These are phyloP conservation scores for Yamagishiella unicocca DNA, from an alignment of 139 green algal species.

Conservation along the genomic window DNA sequence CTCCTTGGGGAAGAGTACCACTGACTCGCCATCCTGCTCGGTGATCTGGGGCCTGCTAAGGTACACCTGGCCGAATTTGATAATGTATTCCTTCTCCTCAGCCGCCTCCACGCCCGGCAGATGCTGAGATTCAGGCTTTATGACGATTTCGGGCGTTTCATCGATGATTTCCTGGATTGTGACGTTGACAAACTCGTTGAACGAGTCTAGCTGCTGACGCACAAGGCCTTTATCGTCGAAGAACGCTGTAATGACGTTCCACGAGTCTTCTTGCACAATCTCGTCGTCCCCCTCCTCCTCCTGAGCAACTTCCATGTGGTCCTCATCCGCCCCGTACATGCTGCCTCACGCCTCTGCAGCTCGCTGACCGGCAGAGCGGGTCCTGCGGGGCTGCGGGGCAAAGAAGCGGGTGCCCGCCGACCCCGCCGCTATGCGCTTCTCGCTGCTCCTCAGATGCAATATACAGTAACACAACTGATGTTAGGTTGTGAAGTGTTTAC, in stretches of 20 bases:
- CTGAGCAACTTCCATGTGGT: constrained; percentile 26
- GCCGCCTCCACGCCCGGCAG: constrained; percentile 64
- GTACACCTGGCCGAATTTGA: constrained; percentile 98
- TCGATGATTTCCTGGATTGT: constrained; percentile 83
- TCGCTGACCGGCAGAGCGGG: not conserved
- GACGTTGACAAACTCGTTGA: constrained; percentile 98
- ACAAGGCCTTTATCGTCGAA: constrained; percentile 98
- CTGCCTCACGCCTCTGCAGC: not conserved
- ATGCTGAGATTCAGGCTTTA: constrained; percentile 89
- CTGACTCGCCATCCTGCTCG: constrained; percentile 93
- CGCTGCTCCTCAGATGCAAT: not conserved
- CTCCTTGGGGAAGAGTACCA: constrained; percentile 95
- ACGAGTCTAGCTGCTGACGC: constrained; percentile 98
- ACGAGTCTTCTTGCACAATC: constrained; percentile 70
- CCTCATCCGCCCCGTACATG: constrained; percentile 46
- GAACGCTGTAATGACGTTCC: constrained; percentile 80
- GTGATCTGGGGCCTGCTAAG: constrained; percentile 93
- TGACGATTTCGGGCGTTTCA: constrained; percentile 75
- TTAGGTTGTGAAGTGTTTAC: too few species aligned
- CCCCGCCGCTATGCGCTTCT: constrained; percentile 5
- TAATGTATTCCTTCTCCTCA: constrained; percentile 66
- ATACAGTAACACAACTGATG: too few species aligned
- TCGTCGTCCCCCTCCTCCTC: constrained; percentile 44
- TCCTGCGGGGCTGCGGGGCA: constrained; percentile 15
- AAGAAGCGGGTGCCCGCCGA: constrained; percentile 24